Evolutionary conservation across 345 rosid species (phyloP).

Genomic region (Cardamine chenopodiifolia): DNA sequence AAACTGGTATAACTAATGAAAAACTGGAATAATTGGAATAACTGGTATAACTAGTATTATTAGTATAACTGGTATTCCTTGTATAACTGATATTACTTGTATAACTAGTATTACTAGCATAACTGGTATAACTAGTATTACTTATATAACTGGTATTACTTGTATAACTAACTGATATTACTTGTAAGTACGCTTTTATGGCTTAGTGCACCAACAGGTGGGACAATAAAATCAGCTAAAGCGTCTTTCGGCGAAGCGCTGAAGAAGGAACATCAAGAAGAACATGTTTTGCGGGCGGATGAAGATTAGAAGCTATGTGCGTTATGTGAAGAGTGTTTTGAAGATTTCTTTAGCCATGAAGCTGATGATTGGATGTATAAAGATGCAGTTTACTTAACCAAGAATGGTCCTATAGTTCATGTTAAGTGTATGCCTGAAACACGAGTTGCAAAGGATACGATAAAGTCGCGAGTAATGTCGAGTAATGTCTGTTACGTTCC

Average conservation of each 20-base stretch:
- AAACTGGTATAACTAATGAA: no score
- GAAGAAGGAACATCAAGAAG: slow-evolving; percentile 3
- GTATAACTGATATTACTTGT: no score
- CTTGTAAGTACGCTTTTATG: no score
- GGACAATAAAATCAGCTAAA: neutral
- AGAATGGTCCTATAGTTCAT: slow-evolving; percentile 67
- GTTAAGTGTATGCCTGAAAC: slow-evolving; percentile 63
- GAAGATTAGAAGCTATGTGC: slow-evolving; percentile 45
- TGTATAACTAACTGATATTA: no score
- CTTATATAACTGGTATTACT: no score
- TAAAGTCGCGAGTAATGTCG: neutral
- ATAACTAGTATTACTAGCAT: no score
- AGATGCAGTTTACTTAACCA: slow-evolving; percentile 45
- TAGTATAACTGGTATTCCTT: no score
- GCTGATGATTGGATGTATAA: slow-evolving; percentile 54
- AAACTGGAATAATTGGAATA: no score
- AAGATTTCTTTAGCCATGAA: slow-evolving; percentile 53
- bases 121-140: no score
- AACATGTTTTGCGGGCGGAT: slow-evolving; percentile 32
- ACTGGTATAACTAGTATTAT: no score
- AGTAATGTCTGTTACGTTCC: neutral
- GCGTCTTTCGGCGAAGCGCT: neutral
- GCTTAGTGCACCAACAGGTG: slow-evolving; percentile 30
- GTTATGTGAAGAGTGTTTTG: slow-evolving; percentile 46
- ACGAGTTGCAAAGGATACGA: neutral